Evolutionary conservation across 441 rosid genomes (phyloP), one percentile per base, ranked within the genome.

Genomic region (Dalechampia spathulata): DNA sequence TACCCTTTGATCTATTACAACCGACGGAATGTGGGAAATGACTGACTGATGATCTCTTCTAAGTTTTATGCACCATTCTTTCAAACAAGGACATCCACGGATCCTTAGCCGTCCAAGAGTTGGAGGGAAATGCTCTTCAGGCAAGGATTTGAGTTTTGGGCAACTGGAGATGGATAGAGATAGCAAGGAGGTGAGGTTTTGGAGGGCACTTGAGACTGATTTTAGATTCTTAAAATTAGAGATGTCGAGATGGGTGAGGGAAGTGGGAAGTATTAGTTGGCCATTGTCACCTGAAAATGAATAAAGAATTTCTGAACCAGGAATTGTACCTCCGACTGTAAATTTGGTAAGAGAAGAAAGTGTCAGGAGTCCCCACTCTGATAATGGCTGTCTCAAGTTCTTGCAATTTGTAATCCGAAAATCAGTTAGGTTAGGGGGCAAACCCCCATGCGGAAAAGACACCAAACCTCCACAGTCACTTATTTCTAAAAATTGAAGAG

Each of bases 401-500:
- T 47, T 21, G 13, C 59, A 49, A 21, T 66, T 8, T 8, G 20
- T 23, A 30, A 72, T 53, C 20, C 9, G 22, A 39, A 66, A 52
- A 22, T 16, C 19, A 9, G 55, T 37, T 1, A 75, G 25, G 5
- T 55, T 70, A 15, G 66, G 49, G 10, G 73, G 67, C 41, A 72
- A 70, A 6, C 72, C 74, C 6, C 61, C 67, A 68, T 39, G n/a
- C n/a, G n/a, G 0, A 28, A 28, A 28, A 7, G 4, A 28, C 34
- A 3, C 5, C 4, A 28, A 28, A 28, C 5, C 34, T 28, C 7
- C 34, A 28, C 34, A 28, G 7, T 28, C 48, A 20, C 51, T 7
- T 10, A 69, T 66, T 7, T 15, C 21, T 1, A 77, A 46, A 51
- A 17, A 45, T 50, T 65, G 64, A 58, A 77, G 75, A 34, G 56